Evolutionary conservation across 2,329 filamentous ascomycete genomes (phyloP), one percentile per base, ranked within the genome.

Genomic region (Colletotrichum gigasporum): DNA sequence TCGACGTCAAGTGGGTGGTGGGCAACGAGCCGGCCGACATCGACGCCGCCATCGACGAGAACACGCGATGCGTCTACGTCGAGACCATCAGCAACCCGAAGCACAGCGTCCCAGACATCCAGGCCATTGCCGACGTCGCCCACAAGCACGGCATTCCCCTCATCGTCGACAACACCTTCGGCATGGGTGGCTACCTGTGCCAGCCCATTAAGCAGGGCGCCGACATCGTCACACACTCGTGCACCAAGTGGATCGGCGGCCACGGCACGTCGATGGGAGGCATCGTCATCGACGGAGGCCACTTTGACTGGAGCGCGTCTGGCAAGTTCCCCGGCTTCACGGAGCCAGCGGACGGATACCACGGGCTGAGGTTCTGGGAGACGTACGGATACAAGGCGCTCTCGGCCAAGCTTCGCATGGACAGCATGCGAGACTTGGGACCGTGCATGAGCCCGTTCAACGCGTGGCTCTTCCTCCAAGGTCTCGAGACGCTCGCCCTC

Each of bases 11-110:
- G 81, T 97, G 97, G 71, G 86, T 97, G 71, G 84, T 89, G 53
- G 92, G 92, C 42, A 94, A 97, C 78, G 88, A 88, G 63, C 82
- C 92, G 8, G 90, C 90, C 69, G 93, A 94, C 71, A 91, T 97
- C 73, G 90, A 87, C 30, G 88, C 89, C 41, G 88, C 90, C 55
- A 97, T 97, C 74, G 94, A 97, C 76, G 93, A 96, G 70, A 92
- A 90, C 78, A 97, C 94, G 67, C 97, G 97, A 84, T 93, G 92
- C 20, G 86, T 97, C 39, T 97, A 94, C 75, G 81, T 97, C 39
- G 94, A 97, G 84, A 93, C 89, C 70, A 97, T 97, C 72, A 94
- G 94, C 34, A 97, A 97, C 81, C 94, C 94, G 30, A 88, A 89
- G 70, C 97, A 97, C 82, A 97, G 97, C 70, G 84, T 92, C 4